A percentile compares a stretch with the other conserved stretches of the same genome.
Evolutionary conservation across 805 yeast genomes (phyloP).

Genomic region (Vanderwaltozyma verrucispora): DNA sequence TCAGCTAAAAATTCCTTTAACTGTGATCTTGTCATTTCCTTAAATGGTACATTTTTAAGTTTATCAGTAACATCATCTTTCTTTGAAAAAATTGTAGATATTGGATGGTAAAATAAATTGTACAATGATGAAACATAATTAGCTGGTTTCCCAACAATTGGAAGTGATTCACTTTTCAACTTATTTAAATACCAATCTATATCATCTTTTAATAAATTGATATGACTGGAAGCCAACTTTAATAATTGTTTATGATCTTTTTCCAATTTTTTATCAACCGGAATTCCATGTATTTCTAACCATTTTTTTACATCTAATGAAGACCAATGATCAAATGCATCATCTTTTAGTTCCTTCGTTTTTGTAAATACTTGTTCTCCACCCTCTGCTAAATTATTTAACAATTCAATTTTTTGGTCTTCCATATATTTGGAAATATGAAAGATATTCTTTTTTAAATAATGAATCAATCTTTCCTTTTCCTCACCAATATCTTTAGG

Average conservation of each 20-base stretch:
- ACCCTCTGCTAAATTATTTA: slow-evolving; percentile 33
- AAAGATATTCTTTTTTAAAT: slow-evolving; percentile 33
- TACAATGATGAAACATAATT: slow-evolving; percentile 9
- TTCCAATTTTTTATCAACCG: slow-evolving; percentile 28
- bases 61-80: background rate
- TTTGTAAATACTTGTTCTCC: slow-evolving; percentile 30
- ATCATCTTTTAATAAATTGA: slow-evolving; percentile 31
- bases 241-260: slow-evolving; percentile 30
- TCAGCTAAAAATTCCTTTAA: slow-evolving; percentile 33
- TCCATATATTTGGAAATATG: slow-evolving; percentile 32
- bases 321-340: slow-evolving; percentile 42
- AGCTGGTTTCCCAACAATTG: slow-evolving; percentile 29
- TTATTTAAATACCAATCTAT: slow-evolving; percentile 29
- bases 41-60: background rate
- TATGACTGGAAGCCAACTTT: slow-evolving; percentile 28
- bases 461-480: slow-evolving; percentile 35
- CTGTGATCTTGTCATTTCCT: slow-evolving; percentile 36
- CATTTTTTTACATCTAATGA: slow-evolving; percentile 45
- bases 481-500: slow-evolving; percentile 28
- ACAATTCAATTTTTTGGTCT: slow-evolving; percentile 31
- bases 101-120: background rate
- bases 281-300: slow-evolving; percentile 37
- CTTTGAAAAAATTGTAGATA: background rate
- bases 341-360: slow-evolving; percentile 32
- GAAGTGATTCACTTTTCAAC: slow-evolving; percentile 26